Evolutionary conservation across 352 stramenopile species (phyloP).

Genomic region (Phytophthora citrophthora): DNA sequence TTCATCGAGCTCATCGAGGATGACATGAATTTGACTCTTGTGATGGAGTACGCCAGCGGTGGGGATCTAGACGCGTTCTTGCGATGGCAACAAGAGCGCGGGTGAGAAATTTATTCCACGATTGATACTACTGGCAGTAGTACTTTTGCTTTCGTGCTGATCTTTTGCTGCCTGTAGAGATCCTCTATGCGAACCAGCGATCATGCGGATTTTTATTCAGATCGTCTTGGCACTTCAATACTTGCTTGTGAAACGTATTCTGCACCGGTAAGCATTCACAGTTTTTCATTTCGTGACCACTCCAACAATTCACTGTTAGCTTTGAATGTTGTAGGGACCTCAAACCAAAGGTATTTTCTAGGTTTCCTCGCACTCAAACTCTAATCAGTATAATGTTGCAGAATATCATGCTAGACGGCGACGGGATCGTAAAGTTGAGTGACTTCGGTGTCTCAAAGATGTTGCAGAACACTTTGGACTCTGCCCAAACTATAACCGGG

Average conservation of each 20-base stretch:
- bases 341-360: slow-evolving; percentile 51
- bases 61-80: slow-evolving; percentile 71
- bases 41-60: slow-evolving; percentile 80
- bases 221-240: slow-evolving; percentile 63
- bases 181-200: slow-evolving; percentile 44
- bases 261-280: slow-evolving; percentile 57
- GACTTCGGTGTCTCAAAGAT: slow-evolving; percentile 70
- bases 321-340: slow-evolving; percentile 46
- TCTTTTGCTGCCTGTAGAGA: slow-evolving; percentile 2
- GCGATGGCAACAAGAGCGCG: slow-evolving; percentile 21
- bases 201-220: slow-evolving; percentile 80
- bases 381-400: slow-evolving; percentile 4
- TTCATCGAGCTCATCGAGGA: slow-evolving; percentile 57
- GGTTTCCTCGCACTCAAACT: too few species aligned
- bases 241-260: slow-evolving; percentile 59
- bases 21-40: slow-evolving; percentile 42
- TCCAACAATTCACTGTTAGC: too few species aligned
- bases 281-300: not conserved
- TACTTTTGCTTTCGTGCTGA: slow-evolving; percentile 6
- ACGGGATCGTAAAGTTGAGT: slow-evolving; percentile 73
- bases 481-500: slow-evolving; percentile 63
- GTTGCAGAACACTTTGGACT: slow-evolving; percentile 52
- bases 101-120: slow-evolving; percentile 10
- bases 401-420: slow-evolving; percentile 62
- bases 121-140: slow-evolving; percentile 1